Evolutionary conservation across 1,139 yeast species (phyloP), one percentile per base, ranked within the genome.

Genomic region (Pichia sp.): DNA sequence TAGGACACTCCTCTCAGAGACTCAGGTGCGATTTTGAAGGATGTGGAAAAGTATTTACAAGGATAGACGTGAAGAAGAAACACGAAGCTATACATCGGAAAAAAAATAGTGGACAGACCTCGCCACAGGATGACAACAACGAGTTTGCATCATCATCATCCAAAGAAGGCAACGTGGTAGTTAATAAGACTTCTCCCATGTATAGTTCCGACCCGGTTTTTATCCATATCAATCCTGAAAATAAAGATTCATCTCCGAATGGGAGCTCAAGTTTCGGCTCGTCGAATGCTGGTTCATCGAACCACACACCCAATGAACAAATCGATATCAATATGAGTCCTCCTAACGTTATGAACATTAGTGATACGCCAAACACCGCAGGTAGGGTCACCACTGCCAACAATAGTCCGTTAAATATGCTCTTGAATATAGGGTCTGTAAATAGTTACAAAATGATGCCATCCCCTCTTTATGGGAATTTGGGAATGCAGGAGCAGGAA

Each of bases 21-120:
- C 53, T 51, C 43, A 15, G 26, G 2, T 76, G 80, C 58, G 72
- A 70, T 10, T 69, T 65, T 59, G 73, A 71, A 1, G 71, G 69
- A 8, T 76, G 87, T 61, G 68, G 64, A 13, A 73, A 71, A 45
- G 38, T 51, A 10, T 64, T 62, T 51, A 55, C 57, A 13, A 50
- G 64, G 57, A 62, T 67, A 49, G 69, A 70, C 42, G 75, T 76
- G 11, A 70, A 70, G 56, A 68, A 70, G 51, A 61, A 58, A 31
- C 67, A 61, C 47, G 54, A 59, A 44, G 16, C 49, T 7, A 45
- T 57, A 10, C 66, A 64, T 55, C 41, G 51, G 2, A 54, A 50
- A 32, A n/a, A 40, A 29, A 40, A 36, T n/a, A 45, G 29, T 11
- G 16, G 1, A 11, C 23, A 13, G n/a, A 23, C n/a, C 23, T 23